A percentile compares a stretch with the other conserved stretches of the same genome.
Evolutionary conservation across 345 rosid genomes (phyloP).

Genomic region (Nephelium lappaceum): DNA sequence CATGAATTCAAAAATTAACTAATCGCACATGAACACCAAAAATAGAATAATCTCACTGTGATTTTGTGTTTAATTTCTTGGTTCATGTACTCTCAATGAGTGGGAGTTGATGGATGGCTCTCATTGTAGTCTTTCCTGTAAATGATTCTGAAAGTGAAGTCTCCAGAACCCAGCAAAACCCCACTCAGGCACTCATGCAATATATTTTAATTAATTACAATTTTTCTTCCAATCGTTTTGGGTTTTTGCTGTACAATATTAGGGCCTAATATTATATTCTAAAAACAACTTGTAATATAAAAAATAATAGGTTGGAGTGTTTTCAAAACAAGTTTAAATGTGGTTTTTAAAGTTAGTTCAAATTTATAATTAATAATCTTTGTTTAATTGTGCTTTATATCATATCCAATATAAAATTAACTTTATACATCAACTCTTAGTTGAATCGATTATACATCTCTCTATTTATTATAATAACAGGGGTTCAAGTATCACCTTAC

Average conservation of each 20-base stretch:
- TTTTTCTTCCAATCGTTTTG: neutral
- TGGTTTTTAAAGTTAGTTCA: neutral
- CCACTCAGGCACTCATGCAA: conserved; percentile 1
- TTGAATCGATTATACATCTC: too few relatives aligned
- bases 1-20: neutral
- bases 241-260: neutral
- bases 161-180: neutral
- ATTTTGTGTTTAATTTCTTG: neutral
- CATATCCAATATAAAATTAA: too few relatives aligned
- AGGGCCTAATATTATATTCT: neutral
- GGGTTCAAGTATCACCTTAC: too few relatives aligned
- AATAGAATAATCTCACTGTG: neutral
- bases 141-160: neutral
- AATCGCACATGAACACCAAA: neutral
- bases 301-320: neutral
- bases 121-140: neutral
- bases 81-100: neutral
- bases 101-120: neutral
- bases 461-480: too few relatives aligned
- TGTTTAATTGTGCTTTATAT: too few relatives aligned
- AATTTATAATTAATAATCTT: too few relatives aligned
- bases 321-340: neutral
- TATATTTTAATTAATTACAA: neutral
- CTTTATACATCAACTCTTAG: too few relatives aligned
- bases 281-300: neutral